Conservation (phyloP, 345 rosid genomes). For the Laguncularia racemosa region DNA sequence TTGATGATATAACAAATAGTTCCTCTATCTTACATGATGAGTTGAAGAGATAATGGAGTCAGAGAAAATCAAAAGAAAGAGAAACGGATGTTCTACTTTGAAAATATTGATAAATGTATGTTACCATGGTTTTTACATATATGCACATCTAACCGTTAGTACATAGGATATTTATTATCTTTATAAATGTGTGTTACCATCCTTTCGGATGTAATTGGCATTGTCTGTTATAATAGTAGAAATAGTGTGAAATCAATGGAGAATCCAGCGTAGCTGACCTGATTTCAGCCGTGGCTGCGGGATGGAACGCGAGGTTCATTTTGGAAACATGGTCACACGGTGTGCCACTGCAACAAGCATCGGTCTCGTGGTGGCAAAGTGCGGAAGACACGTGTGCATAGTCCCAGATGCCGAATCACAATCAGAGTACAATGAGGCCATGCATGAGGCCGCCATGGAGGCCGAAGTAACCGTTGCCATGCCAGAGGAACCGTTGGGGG, state of each 20-base stretch:
- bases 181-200: no score
- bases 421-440: conserved; percentile 38
- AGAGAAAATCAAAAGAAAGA: no score
- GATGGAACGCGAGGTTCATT: conserved; percentile 72
- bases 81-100: neutral
- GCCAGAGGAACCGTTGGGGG: conserved; percentile 34
- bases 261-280: conserved; percentile 87
- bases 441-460: conserved; percentile 26
- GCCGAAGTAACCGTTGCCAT: conserved; percentile 52
- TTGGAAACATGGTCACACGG: conserved; percentile 83
- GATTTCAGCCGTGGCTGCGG: conserved; percentile 88
- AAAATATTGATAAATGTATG: neutral
- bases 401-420: conserved; percentile 61
- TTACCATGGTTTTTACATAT: no score
- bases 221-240: no score
- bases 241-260: conserved; percentile 41
- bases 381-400: conserved; percentile 69
- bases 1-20: no score
- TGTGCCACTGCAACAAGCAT: conserved; percentile 50
- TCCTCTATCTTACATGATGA: no score
- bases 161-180: no score
- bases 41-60: no score
- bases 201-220: no score
- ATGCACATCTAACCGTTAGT: no score
- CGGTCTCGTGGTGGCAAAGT: conserved; percentile 60